Evolutionary conservation across 306 rosid species (phyloP).

Genomic region (Cucurbita pepo): DNA sequence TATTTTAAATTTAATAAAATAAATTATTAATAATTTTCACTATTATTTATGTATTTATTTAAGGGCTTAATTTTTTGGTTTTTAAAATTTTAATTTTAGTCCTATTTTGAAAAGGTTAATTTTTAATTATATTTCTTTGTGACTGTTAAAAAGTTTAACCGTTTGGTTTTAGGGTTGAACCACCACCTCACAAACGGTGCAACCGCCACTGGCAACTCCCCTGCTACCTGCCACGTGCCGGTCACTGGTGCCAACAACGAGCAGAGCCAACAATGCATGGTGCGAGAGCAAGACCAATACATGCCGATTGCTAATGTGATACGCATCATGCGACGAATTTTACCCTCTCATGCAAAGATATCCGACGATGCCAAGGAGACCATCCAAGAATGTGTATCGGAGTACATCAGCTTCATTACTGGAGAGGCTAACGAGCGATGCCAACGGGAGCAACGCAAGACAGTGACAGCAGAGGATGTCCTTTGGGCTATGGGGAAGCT

Average conservation of each 20-base stretch:
- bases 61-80: not conserved
- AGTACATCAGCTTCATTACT: slow-evolving; percentile 63
- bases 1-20: too few species aligned
- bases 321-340: slow-evolving; percentile 51
- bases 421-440: slow-evolving; percentile 65
- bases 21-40: too few species aligned
- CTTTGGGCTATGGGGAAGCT: slow-evolving; percentile 32
- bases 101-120: not conserved
- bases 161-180: not conserved
- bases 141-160: not conserved
- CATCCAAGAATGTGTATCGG: slow-evolving; percentile 56
- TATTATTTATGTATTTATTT: too few species aligned
- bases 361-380: slow-evolving; percentile 69
- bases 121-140: too few species aligned
- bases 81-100: too few species aligned
- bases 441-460: slow-evolving; percentile 33
- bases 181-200: not conserved
- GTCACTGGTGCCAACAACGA: not conserved
- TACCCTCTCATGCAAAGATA: slow-evolving; percentile 57
- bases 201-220: not conserved
- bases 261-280: not conserved
- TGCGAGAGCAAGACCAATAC: slow-evolving; percentile 55
- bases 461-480: slow-evolving; percentile 34
- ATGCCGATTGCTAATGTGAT: slow-evolving; percentile 72
- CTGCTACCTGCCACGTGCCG: not conserved